Evolutionary conservation across 163 green algal genomes (phyloP).

Genomic region (Scenedesmus sp.): DNA sequence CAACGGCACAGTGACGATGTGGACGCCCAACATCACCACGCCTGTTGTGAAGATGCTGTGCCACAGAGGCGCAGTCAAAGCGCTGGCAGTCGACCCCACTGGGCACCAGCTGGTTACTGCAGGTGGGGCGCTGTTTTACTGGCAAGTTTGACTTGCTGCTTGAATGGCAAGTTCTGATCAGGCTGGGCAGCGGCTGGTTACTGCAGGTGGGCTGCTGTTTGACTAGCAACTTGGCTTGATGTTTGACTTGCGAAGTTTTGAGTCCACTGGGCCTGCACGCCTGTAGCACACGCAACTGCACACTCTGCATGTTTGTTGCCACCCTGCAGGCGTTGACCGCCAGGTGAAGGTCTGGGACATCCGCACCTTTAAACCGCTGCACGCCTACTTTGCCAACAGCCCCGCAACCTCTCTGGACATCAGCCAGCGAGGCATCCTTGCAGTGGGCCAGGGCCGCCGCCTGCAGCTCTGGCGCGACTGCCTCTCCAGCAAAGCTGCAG

Average conservation of each 20-base stretch:
- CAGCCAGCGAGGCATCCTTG: constrained; percentile 94
- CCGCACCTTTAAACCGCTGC: constrained; percentile 85
- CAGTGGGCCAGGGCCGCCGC: constrained; percentile 80
- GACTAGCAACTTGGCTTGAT: not conserved
- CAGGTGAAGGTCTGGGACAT: constrained; percentile 95
- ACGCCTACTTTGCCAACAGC: constrained; percentile 90
- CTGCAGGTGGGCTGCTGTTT: constrained; percentile 45
- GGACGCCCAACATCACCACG: constrained; percentile 94
- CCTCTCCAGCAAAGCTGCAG: constrained; percentile 78
- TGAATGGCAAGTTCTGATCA: constrained; percentile 62
- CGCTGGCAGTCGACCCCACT: constrained; percentile 83
- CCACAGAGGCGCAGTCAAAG: constrained; percentile 87
- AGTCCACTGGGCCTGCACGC: no score
- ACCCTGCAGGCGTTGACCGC: constrained; percentile 60
- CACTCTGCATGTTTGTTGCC: not conserved
- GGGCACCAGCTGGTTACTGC: constrained; percentile 92
- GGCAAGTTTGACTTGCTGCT: not conserved
- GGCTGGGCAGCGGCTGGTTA: constrained; percentile 88
- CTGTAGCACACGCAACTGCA: not conserved
- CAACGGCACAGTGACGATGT: constrained; percentile 94
- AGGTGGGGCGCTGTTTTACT: constrained; percentile 57
- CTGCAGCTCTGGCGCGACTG: constrained; percentile 95
- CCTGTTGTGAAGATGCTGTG: constrained; percentile 93
- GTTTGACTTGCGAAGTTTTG: not conserved
- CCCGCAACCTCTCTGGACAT: constrained; percentile 86